Evolutionary conservation across 352 stramenopile genomes (phyloP), one percentile per base, ranked within the genome.

Genomic region (Achlya hypogyna): DNA sequence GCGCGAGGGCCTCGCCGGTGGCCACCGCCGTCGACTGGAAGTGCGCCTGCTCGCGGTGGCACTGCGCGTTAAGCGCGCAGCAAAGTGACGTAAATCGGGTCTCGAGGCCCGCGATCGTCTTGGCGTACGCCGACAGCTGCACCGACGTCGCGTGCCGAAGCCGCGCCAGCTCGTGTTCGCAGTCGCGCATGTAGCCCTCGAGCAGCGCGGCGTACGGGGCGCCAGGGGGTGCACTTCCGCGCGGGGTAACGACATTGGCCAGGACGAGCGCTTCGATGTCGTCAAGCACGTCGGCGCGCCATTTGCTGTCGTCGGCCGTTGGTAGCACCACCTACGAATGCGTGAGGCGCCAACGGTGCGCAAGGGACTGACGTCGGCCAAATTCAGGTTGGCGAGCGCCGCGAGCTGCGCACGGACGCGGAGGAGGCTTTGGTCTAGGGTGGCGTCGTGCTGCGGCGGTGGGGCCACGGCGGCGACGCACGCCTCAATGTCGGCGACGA

Each of bases 21-120:
- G 8, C 4, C 12, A 58, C 16, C 6, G 58, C 56, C 27, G 25
- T 6, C 4, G 42, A 6, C 8, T 58, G 20, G 23, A 66, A 66
- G 16, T 42, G 16, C 28, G 18, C 5, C 27, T 66, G 27, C 34
- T 66, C 59, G 9, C 58, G 59, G 34, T 53, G 22, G 47, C 59
- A 66, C 25, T 66, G 22, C 5, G 28, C 35, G 40, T 66, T 66
- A 8, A 66, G 47, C 20, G 59, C 43, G 23, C 23, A 28, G 38
- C 59, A 66, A 14, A 66, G 34, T 18, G 59, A 66, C 28, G 59
- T 32, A 60, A 66, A 66, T 25, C 35, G 18, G 8, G 29, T 22
- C 23, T 66, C 59, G 22, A 66, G 29, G 10, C 22, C 35, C 10
- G 59, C 59, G 34, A 66, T 54, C 20, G 34, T 29, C 25, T 66